These are phyloP conservation scores for Obba rivulosa DNA, from an alignment of 768 basidiomycete genomes.

Conservation along the genomic window DNA sequence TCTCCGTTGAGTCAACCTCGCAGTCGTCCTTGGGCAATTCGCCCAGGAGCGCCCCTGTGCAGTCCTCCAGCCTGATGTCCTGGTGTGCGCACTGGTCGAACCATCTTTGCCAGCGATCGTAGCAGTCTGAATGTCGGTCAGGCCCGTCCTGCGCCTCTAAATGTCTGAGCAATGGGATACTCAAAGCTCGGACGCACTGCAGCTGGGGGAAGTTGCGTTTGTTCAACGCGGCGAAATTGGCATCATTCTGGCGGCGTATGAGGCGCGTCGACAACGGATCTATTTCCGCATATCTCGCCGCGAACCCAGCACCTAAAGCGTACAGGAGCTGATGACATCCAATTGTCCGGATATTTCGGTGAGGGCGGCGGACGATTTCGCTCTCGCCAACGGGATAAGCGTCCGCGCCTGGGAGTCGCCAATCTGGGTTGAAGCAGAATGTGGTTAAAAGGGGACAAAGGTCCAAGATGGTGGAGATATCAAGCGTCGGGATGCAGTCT, in stretches of 20 bases:
- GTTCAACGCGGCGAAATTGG: slow-evolving; percentile 54
- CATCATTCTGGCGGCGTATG: slow-evolving; percentile 53
- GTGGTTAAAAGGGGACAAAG: slow-evolving; percentile 56
- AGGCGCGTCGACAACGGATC: slow-evolving; percentile 39
- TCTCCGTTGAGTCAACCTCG: slow-evolving; percentile 27
- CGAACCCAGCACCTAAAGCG: slow-evolving; percentile 63
- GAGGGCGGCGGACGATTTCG: slow-evolving; percentile 46
- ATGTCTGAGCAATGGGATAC: slow-evolving; percentile 46
- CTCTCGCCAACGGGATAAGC: slow-evolving; percentile 24
- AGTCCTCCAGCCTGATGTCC: slow-evolving; percentile 66
- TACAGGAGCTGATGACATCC: slow-evolving; percentile 65
- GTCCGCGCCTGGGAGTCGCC: slow-evolving; percentile 39
- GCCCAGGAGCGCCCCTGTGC: slow-evolving; percentile 63
- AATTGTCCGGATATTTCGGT: slow-evolving; percentile 50
- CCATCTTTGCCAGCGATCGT: slow-evolving; percentile 66
- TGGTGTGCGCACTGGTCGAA: slow-evolving; percentile 46
- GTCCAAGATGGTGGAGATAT: slow-evolving; percentile 55
- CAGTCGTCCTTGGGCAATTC: slow-evolving; percentile 25
- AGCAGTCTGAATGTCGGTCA: slow-evolving; percentile 27
- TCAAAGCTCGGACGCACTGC: slow-evolving; percentile 54
- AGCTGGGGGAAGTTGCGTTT: slow-evolving; percentile 56
- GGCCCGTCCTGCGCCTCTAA: slow-evolving; percentile 54
- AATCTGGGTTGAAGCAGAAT: slow-evolving; percentile 73
- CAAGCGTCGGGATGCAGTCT: slow-evolving; percentile 49
- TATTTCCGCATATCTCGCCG: slow-evolving; percentile 34